Evolutionary conservation across 495 filamentous ascomycete species (phyloP).

Genomic region (Immersiella caudata): DNA sequence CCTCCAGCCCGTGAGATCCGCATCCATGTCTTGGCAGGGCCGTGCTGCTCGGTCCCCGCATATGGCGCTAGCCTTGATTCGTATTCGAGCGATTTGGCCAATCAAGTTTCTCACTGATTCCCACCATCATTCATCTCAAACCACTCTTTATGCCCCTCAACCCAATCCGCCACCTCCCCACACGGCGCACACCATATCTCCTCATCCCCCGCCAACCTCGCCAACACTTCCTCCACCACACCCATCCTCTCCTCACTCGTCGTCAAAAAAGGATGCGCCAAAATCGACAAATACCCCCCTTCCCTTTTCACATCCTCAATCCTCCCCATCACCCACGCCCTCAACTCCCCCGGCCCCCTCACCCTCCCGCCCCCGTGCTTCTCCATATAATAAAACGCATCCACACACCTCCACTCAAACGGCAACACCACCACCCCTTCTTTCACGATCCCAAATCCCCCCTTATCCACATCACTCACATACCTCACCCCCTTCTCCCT

Average conservation of each 20-base stretch:
- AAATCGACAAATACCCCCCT: conserved; percentile 33
- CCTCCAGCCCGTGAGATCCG: not conserved
- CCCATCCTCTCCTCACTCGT: conserved; percentile 33
- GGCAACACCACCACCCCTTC: conserved; percentile 36
- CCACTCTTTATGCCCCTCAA: conserved; percentile 7
- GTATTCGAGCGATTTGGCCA: conserved; percentile 13
- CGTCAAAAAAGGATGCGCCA: conserved; percentile 41
- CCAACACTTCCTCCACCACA: conserved; percentile 31
- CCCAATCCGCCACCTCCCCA: conserved; percentile 32
- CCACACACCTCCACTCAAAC: conserved; percentile 39
- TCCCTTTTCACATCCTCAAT: conserved; percentile 28
- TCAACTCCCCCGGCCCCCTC: conserved; percentile 25
- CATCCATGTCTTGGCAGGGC: not conserved
- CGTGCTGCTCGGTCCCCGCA: not conserved
- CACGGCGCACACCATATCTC: conserved; percentile 38
- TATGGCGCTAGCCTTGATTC: conserved; percentile 22
- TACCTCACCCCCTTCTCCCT: conserved; percentile 30
- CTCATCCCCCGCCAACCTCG: conserved; percentile 23
- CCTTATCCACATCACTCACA: conserved; percentile 29
- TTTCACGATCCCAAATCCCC: conserved; percentile 25
- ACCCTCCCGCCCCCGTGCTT: conserved; percentile 31
- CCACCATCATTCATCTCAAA: not conserved
- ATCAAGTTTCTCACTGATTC: not conserved
- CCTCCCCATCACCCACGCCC: conserved; percentile 27
- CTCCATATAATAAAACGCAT: conserved; percentile 45